These are phyloP conservation scores for Nicotiana otophora DNA, from an alignment of 257 asterid species.

Conservation along the genomic window DNA sequence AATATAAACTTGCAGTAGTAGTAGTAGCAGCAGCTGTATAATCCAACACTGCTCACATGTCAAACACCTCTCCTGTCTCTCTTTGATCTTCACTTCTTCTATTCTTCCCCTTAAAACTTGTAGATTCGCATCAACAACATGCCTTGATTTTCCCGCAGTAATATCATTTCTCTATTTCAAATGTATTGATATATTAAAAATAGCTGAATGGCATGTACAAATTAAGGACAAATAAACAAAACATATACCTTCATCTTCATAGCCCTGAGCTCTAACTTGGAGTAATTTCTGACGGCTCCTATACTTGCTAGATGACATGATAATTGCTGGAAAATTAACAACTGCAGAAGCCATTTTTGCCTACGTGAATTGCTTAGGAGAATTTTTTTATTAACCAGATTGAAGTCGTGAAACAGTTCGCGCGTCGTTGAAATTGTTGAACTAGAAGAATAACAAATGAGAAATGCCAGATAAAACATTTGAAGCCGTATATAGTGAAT, in stretches of 20 bases:
- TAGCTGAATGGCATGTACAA: too few relatives aligned
- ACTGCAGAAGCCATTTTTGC: constrained; percentile 3
- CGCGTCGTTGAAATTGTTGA: not conserved
- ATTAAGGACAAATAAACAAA: too few relatives aligned
- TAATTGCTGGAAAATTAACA: not conserved
- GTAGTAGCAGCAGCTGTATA: constrained; percentile 6
- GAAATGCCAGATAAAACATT: not conserved
- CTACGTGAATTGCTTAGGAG: too few relatives aligned
- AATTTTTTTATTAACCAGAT: too few relatives aligned
- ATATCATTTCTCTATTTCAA: too few relatives aligned
- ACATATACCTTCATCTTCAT: constrained; percentile 11
- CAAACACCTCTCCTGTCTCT: constrained; percentile 38
- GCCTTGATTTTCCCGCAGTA: constrained; percentile 30
- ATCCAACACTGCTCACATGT: constrained; percentile 27
- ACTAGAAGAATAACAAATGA: not conserved
- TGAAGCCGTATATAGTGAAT: not conserved
- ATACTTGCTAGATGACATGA: not conserved
- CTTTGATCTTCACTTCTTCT: constrained; percentile 37
- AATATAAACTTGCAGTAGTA: not conserved
- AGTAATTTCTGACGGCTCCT: not conserved
- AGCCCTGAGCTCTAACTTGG: constrained; percentile 28
- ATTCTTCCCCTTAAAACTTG: constrained; percentile 40
- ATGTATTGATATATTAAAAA: too few relatives aligned
- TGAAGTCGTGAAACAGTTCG: too few relatives aligned
- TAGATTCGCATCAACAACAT: constrained; percentile 39